Evolutionary conservation across 1,139 yeast genomes (phyloP).

Genomic region (Lodderomyces pseudojiufengensis): DNA sequence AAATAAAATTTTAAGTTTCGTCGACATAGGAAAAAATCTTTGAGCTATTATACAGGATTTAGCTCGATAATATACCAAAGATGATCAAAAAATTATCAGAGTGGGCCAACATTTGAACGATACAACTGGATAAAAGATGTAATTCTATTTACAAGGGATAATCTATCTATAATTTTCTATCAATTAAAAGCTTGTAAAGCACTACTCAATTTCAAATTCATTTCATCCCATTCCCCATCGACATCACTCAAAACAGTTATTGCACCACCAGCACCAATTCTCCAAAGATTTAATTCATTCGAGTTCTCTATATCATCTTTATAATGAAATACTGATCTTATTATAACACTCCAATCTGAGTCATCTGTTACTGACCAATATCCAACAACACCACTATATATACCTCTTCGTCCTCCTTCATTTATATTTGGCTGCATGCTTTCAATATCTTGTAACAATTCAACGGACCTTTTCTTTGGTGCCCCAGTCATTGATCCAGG

Average conservation of each 20-base stretch:
- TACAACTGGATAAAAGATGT: no score
- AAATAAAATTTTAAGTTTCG: not conserved
- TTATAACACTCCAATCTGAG: conserved; percentile 95
- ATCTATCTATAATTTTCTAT: conserved; percentile 2
- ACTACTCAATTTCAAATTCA: conserved; percentile 75
- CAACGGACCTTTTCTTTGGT: conserved; percentile 90
- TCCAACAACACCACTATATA: conserved; percentile 93
- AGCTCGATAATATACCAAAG: no score
- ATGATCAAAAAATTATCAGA: no score
- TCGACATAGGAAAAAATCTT: conserved; percentile 3
- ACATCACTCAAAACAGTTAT: conserved; percentile 82
- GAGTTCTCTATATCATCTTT: conserved; percentile 41
- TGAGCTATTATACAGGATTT: no score
- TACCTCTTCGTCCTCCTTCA: conserved; percentile 63
- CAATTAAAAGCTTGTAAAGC: conserved; percentile 62
- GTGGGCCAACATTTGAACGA: no score
- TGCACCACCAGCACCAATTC: conserved; percentile 98
- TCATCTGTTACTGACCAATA: conserved; percentile 88
- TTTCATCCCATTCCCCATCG: conserved; percentile 89
- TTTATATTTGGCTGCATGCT: conserved; percentile 37
- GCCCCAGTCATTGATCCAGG: conserved; percentile 99
- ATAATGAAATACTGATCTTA: conserved; percentile 77
- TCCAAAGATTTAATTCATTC: conserved; percentile 47
- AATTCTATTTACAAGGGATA: no score
- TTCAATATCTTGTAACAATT: conserved; percentile 61